Conservation (phyloP, 805 yeast genomes). For the Yarrowia divulgata region DNA sequence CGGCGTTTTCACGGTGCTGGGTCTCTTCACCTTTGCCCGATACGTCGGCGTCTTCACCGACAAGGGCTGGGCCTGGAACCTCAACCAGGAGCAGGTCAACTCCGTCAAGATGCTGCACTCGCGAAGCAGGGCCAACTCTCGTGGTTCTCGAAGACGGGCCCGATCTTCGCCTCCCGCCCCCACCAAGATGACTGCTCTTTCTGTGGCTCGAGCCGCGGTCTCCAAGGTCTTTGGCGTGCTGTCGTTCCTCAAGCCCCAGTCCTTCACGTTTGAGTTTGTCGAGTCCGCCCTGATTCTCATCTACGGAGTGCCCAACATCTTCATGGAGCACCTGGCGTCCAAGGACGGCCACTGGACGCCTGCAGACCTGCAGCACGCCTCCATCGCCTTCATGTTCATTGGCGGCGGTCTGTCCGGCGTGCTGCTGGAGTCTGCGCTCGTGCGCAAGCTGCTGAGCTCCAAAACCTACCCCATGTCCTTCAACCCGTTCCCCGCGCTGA, state of each 20-base stretch:
- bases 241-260: constrained; percentile 33
- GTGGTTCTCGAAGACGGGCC: constrained; percentile 11
- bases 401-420: constrained; percentile 95
- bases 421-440: constrained; percentile 65
- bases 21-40: constrained; percentile 81
- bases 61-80: constrained; percentile 93
- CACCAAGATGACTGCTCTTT: background rate
- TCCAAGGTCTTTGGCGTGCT: constrained; percentile 17
- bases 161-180: constrained; percentile 34
- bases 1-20: constrained; percentile 80
- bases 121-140: constrained; percentile 32
- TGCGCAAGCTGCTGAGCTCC: constrained; percentile 45
- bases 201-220: background rate
- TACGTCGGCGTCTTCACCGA: constrained; percentile 81
- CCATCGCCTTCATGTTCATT: constrained; percentile 88
- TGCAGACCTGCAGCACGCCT: constrained; percentile 86
- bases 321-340: constrained; percentile 84
- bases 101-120: constrained; percentile 20
- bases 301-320: constrained; percentile 89
- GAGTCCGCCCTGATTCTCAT: constrained; percentile 82
- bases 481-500: constrained; percentile 92
- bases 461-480: constrained; percentile 63
- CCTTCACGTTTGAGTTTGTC: constrained; percentile 81
- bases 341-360: constrained; percentile 86
- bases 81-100: constrained; percentile 45